Evolutionary conservation across 75 land plant species (phyloP).

Genomic region (Larix kaempferi): DNA sequence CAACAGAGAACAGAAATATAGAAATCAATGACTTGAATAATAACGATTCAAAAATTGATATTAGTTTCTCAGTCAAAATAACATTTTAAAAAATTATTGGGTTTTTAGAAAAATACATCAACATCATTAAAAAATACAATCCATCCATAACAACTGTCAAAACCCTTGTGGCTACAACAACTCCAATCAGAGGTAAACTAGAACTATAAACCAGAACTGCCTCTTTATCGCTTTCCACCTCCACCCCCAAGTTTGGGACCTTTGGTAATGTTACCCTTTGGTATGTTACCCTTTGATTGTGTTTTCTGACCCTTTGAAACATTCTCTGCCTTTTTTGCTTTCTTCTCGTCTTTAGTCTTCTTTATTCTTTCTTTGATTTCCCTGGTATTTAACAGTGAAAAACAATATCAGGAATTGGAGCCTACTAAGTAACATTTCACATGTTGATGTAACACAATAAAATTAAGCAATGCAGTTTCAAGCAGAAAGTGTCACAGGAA

Average conservation of each 20-base stretch:
- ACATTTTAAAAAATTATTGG: background rate
- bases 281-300: constrained; percentile 28
- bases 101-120: background rate
- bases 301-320: constrained; percentile 47
- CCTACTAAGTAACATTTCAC: too few relatives aligned
- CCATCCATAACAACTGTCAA: background rate
- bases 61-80: too few relatives aligned
- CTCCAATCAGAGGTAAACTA: background rate
- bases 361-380: constrained; percentile 85
- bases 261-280: constrained; percentile 55
- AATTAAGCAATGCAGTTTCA: too few relatives aligned
- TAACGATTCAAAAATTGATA: too few relatives aligned
- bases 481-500: too few relatives aligned
- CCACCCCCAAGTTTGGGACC: constrained; percentile 70
- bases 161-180: background rate
- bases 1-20: too few relatives aligned
- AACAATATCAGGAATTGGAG: too few relatives aligned
- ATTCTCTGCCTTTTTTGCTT: constrained; percentile 77
- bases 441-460: too few relatives aligned
- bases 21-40: too few relatives aligned
- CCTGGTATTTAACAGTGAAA: constrained; percentile 14
- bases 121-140: background rate
- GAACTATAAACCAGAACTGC: background rate
- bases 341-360: constrained; percentile 87
- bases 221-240: constrained; percentile 58